These are phyloP conservation scores for Cicer yamashitae DNA, from an alignment of 306 rosid genomes.

Conservation along the genomic window DNA sequence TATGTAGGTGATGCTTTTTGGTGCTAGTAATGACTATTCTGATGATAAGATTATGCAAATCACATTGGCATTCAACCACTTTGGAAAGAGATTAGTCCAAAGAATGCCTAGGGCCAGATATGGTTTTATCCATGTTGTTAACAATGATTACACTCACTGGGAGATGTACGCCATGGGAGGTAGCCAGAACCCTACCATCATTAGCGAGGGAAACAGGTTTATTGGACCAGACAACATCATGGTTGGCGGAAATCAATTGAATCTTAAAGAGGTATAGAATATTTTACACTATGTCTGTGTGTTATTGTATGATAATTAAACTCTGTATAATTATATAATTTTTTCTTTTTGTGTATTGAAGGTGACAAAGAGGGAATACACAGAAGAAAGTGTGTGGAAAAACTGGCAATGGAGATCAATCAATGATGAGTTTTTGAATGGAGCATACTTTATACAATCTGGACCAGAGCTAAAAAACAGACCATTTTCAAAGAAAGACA, in stretches of 20 bases:
- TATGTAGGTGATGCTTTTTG: constrained; percentile 75
- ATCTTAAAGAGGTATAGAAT: neutral
- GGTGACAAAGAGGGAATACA: constrained; percentile 75
- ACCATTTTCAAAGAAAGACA: constrained; percentile 48
- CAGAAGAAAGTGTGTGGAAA: constrained; percentile 48
- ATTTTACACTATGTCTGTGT: no score
- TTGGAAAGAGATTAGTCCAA: constrained; percentile 69
- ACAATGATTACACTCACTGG: constrained; percentile 88
- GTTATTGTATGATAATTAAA: no score
- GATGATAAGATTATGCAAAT: constrained; percentile 71
- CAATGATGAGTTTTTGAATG: constrained; percentile 70
- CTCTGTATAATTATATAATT: no score
- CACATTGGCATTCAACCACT: constrained; percentile 85
- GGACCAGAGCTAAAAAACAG: constrained; percentile 44
- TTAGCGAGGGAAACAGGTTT: constrained; percentile 84
- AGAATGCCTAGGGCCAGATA: constrained; percentile 79
- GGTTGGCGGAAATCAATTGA: neutral
- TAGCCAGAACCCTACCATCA: constrained; percentile 67
- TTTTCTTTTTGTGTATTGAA: no score
- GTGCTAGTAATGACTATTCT: constrained; percentile 55
- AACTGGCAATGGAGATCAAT: constrained; percentile 82
- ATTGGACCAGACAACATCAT: constrained; percentile 49
- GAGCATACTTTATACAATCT: constrained; percentile 65
- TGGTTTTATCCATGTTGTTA: constrained; percentile 76
- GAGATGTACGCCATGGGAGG: constrained; percentile 93